phyloP scores from a whole-genome alignment of 768 basidiomycete species.

The Cystofilobasidium capitatum region DNA sequence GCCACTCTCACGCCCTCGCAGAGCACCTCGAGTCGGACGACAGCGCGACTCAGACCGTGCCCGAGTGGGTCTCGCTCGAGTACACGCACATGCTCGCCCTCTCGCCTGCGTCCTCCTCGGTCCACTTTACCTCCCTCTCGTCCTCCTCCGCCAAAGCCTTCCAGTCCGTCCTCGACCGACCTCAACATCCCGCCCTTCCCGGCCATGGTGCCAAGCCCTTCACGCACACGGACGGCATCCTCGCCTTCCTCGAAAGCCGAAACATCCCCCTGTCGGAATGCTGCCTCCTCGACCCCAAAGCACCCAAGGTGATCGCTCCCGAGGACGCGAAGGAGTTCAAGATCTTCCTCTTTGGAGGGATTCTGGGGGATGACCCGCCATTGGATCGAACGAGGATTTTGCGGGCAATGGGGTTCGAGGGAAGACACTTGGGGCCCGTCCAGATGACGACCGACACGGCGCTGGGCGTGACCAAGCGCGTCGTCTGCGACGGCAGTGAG shows the following conservation, averaged over 20 bases:
- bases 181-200: conserved; percentile 24
- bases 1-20: conserved; percentile 38
- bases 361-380: conserved; percentile 82
- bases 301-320: conserved; percentile 57
- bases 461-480: conserved; percentile 74
- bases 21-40: conserved; percentile 97
- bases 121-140: conserved; percentile 83
- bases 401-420: conserved; percentile 73
- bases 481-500: conserved; percentile 62
- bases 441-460: conserved; percentile 99
- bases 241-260: conserved; percentile 49
- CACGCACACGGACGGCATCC: conserved; percentile 49
- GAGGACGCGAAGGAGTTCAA: conserved; percentile 58
- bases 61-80: conserved; percentile 55
- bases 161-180: conserved; percentile 34
- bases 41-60: conserved; percentile 50
- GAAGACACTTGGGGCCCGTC: conserved; percentile 68
- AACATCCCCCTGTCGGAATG: conserved; percentile 51
- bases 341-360: conserved; percentile 85
- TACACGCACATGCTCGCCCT: conserved; percentile 66
- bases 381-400: conserved; percentile 74
- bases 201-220: conserved; percentile 33
- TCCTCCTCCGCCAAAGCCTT: conserved; percentile 56
- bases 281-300: conserved; percentile 90
- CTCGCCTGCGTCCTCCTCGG: conserved; percentile 54